phyloP scores from a whole-genome alignment of 345 rosid species.

The Brassica napus region DNA sequence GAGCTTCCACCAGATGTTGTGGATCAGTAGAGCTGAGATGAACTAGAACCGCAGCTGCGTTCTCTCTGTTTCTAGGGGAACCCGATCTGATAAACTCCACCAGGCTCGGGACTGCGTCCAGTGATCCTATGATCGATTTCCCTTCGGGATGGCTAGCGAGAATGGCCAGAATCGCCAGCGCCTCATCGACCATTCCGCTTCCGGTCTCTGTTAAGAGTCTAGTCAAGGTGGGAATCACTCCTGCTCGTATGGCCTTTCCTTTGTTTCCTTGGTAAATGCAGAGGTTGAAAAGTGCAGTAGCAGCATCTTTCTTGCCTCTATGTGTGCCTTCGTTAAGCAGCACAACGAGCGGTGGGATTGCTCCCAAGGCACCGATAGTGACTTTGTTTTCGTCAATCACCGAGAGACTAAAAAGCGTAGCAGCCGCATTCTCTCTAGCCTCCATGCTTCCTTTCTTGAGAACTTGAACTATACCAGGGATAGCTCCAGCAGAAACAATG shows the following conservation, averaged over 20 bases:
- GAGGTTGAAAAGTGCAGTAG: slow-evolving; percentile 93
- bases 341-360: slow-evolving; percentile 84
- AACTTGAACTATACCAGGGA: slow-evolving; percentile 90
- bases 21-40: slow-evolving; percentile 86
- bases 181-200: slow-evolving; percentile 79
- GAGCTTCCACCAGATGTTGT: slow-evolving; percentile 67
- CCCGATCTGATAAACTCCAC: slow-evolving; percentile 70
- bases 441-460: slow-evolving; percentile 98
- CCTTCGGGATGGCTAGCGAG: slow-evolving; percentile 80
- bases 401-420: slow-evolving; percentile 93
- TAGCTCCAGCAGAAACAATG: slow-evolving; percentile 83
- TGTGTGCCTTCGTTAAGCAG: slow-evolving; percentile 86
- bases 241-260: slow-evolving; percentile 94
- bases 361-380: slow-evolving; percentile 80
- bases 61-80: slow-evolving; percentile 75
- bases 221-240: slow-evolving; percentile 69
- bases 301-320: slow-evolving; percentile 98
- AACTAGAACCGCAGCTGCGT: slow-evolving; percentile 81
- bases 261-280: slow-evolving; percentile 98
- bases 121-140: slow-evolving; percentile 66
- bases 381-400: slow-evolving; percentile 93
- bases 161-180: slow-evolving; percentile 76
- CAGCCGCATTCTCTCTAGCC: slow-evolving; percentile 98
- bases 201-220: slow-evolving; percentile 70
- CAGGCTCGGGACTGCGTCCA: slow-evolving; percentile 66